Evolutionary conservation across 768 basidiomycete genomes (phyloP).

Genomic region (Hysterangium stoloniferum): DNA sequence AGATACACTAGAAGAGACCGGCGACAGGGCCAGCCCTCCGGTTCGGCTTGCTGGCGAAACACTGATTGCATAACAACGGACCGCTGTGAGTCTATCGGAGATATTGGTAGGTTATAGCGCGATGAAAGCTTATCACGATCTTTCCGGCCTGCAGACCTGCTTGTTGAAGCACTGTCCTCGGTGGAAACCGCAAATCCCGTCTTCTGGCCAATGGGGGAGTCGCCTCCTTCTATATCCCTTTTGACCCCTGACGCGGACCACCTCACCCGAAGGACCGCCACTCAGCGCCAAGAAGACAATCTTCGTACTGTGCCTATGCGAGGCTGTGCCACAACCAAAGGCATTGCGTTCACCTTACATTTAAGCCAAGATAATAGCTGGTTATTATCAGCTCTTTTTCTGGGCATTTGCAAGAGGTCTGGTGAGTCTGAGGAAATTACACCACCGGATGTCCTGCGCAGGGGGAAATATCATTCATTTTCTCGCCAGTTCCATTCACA

Average conservation of each 20-base stretch:
- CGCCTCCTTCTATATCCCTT: conserved; percentile 25
- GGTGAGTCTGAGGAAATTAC: conserved; percentile 10
- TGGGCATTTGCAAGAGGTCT: conserved; percentile 11
- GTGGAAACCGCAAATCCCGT: background rate
- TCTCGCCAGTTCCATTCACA: background rate
- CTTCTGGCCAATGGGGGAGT: conserved; percentile 10
- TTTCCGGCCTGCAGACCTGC: conserved; percentile 12
- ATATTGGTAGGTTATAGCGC: conserved; percentile 19
- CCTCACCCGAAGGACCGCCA: conserved; percentile 24
- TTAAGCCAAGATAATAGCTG: conserved; percentile 8
- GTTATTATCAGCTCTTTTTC: conserved; percentile 15
- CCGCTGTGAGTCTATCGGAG: conserved; percentile 27
- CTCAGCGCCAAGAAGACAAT: conserved; percentile 33
- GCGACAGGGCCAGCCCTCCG: too few relatives aligned
- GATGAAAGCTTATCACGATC: conserved; percentile 15
- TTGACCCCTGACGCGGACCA: conserved; percentile 26
- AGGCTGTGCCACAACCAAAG: conserved; percentile 14
- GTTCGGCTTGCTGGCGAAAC: conserved; percentile 33
- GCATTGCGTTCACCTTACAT: conserved; percentile 19
- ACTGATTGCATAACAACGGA: conserved; percentile 25
- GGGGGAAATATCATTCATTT: background rate
- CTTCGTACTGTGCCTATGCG: conserved; percentile 19
- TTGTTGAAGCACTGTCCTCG: conserved; percentile 12
- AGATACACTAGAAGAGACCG: background rate
- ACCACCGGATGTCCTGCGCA: background rate